These are phyloP conservation scores for Tetrastigma voinierianum DNA, from an alignment of 164 flowering plant species.

Conservation along the genomic window DNA sequence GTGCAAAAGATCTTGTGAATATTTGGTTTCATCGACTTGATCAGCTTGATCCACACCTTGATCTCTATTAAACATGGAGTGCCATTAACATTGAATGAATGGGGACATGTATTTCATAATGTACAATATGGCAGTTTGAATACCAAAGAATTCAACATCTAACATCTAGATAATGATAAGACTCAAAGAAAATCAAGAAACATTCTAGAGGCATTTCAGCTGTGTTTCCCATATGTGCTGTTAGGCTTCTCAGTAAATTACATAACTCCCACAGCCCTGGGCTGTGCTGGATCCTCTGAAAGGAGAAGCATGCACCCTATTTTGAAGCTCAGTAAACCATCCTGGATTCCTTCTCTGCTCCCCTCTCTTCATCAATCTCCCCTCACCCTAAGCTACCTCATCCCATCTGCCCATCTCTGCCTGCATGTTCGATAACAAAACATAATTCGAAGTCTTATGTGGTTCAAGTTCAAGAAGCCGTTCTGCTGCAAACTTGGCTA, in stretches of 20 bases:
- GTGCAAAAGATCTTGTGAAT: too few species aligned
- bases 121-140: too few species aligned
- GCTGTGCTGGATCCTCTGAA: conserved; percentile 11
- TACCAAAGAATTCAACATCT: too few species aligned
- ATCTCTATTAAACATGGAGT: too few species aligned
- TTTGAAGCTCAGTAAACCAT: conserved; percentile 19
- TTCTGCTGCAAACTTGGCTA: conserved; percentile 25
- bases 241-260: conserved; percentile 10
- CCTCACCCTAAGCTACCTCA: conserved; percentile 21
- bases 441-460: conserved; percentile 18
- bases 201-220: neutral
- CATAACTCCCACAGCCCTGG: conserved; percentile 6
- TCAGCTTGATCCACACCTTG: too few species aligned
- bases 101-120: too few species aligned
- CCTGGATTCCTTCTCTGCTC: conserved; percentile 23
- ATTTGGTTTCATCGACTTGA: too few species aligned
- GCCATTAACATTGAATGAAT: too few species aligned
- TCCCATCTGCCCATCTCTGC: conserved; percentile 32
- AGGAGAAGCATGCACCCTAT: conserved; percentile 16
- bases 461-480: conserved; percentile 29
- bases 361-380: conserved; percentile 14
- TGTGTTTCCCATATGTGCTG: conserved; percentile 11
- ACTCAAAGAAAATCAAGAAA: too few species aligned
- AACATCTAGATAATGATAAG: too few species aligned
- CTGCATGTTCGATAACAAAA: conserved; percentile 23